A percentile compares a stretch with the other conserved stretches of the same genome.
Evolutionary conservation across 345 rosid species (phyloP).

Genomic region (Turnera subulata): DNA sequence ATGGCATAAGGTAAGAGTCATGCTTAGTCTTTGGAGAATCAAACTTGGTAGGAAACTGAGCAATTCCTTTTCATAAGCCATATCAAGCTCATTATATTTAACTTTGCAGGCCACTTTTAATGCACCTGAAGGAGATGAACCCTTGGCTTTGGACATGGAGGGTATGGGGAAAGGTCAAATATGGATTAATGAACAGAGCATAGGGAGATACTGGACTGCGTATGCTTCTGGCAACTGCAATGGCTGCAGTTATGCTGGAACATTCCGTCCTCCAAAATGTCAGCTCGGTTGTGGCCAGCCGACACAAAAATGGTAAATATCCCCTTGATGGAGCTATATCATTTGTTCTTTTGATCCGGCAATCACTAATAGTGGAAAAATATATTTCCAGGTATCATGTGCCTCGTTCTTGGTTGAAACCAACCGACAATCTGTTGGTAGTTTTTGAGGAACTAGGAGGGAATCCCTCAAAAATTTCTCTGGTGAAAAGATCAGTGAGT

Average conservation of each 20-base stretch:
- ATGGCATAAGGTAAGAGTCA: slow-evolving; percentile 79
- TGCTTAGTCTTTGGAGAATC: neutral
- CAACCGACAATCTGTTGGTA: slow-evolving; percentile 76
- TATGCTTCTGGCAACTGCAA: slow-evolving; percentile 73
- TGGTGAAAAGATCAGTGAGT: slow-evolving; percentile 74
- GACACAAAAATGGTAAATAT: slow-evolving; percentile 69
- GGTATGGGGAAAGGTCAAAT: slow-evolving; percentile 98
- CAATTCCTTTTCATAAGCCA: neutral
- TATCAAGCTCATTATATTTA: slow-evolving; percentile 2
- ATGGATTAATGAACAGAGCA: slow-evolving; percentile 92
- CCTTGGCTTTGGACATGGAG: slow-evolving; percentile 91
- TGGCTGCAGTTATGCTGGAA: slow-evolving; percentile 71
- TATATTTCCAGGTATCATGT: slow-evolving; percentile 67
- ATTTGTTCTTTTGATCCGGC: neutral
- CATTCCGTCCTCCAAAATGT: slow-evolving; percentile 81
- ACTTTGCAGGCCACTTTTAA: slow-evolving; percentile 65
- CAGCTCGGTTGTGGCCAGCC: slow-evolving; percentile 90
- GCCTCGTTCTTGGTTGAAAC: slow-evolving; percentile 89
- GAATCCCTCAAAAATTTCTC: slow-evolving; percentile 65
- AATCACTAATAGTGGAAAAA: neutral
- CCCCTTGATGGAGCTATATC: neutral
- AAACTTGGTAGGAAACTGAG: neutral
- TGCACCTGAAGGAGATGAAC: slow-evolving; percentile 90
- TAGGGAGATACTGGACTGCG: slow-evolving; percentile 97
- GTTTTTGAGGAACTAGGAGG: slow-evolving; percentile 98